Evolutionary conservation across 1,284 basidiomycete species (phyloP).

Genomic region (Cryptococcus sp.): DNA sequence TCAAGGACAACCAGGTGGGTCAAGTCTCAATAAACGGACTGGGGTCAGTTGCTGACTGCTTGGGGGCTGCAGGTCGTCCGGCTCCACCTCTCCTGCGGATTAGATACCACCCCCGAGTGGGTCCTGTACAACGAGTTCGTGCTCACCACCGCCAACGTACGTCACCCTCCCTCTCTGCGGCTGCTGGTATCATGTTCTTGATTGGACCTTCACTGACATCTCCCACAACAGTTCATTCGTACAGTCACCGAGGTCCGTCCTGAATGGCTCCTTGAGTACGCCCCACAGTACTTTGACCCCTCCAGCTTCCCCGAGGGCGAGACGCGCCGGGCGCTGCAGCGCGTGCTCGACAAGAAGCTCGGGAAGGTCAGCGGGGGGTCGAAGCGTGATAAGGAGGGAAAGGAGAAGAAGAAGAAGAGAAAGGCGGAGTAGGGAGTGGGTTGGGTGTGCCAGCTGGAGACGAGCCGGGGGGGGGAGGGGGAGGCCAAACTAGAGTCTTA

Average conservation of each 20-base stretch:
- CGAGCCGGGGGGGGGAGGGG: no score
- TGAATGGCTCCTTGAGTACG: slow-evolving; percentile 88
- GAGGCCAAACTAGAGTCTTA: no score
- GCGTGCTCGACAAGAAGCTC: slow-evolving; percentile 39
- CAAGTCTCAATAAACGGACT: neutral
- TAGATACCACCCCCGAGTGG: slow-evolving; percentile 94
- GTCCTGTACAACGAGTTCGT: slow-evolving; percentile 98
- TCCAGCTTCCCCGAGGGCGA: slow-evolving; percentile 43
- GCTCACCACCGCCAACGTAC: slow-evolving; percentile 68
- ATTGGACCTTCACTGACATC: neutral
- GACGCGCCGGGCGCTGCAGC: slow-evolving; percentile 38
- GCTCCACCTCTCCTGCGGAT: slow-evolving; percentile 91
- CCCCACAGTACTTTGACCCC: slow-evolving; percentile 64
- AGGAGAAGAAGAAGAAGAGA: slow-evolving; percentile 31
- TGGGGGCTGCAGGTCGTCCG: slow-evolving; percentile 62
- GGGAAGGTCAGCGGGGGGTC: slow-evolving; percentile 20
- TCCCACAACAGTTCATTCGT: slow-evolving; percentile 72
- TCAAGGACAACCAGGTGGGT: slow-evolving; percentile 86
- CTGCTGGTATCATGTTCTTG: neutral
- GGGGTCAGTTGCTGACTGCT: neutral
- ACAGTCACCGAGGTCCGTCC: slow-evolving; percentile 84
- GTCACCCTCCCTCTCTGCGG: slow-evolving; percentile 13
- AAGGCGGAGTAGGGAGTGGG: slow-evolving; percentile 14
- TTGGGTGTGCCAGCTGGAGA: no score
- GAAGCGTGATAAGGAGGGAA: slow-evolving; percentile 19